phyloP scores from a whole-genome alignment of 371 early-diverging fungal species.

The Rhizopus microsporus region DNA sequence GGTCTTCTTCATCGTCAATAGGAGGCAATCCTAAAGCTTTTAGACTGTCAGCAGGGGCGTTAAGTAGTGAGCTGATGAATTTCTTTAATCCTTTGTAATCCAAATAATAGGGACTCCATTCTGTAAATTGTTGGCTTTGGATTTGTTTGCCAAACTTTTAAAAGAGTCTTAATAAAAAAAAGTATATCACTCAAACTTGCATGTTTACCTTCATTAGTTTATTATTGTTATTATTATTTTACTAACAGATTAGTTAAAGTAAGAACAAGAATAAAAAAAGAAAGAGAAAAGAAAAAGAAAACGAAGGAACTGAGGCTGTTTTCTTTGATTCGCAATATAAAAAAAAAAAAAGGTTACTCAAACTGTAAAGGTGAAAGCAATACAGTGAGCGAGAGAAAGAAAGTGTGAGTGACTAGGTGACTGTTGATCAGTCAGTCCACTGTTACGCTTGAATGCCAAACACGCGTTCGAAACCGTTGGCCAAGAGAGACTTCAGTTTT shows the following conservation, averaged over 20 bases:
- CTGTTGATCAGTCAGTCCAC: constrained; percentile 11
- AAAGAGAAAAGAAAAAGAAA: constrained; percentile 6
- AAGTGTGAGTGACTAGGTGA: constrained; percentile 19
- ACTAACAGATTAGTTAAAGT: background rate
- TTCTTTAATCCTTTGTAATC: constrained; percentile 95
- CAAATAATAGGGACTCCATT: constrained; percentile 92
- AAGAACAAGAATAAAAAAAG: background rate
- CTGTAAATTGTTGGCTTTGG: constrained; percentile 85
- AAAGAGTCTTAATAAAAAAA: too few species aligned
- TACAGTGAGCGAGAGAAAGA: background rate
- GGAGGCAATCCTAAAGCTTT: constrained; percentile 34
- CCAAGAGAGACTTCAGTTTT: background rate
- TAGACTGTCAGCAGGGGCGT: constrained; percentile 32
- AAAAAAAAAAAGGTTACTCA: background rate
- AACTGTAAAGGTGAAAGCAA: background rate
- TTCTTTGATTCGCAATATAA: background rate
- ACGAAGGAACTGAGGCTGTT: background rate
- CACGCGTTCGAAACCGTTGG: constrained; percentile 26
- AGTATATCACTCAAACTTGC: background rate
- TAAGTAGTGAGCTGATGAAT: constrained; percentile 80
- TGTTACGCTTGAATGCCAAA: constrained; percentile 10
- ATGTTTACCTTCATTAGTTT: background rate
- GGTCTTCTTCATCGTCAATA: constrained; percentile 55
- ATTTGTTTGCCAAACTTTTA: constrained; percentile 95
- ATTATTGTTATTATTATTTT: background rate